A percentile compares a stretch with the other conserved stretches of the same genome.
Evolutionary conservation across 306 rosid species (phyloP).

Genomic region (Pachyrhizus erosus): DNA sequence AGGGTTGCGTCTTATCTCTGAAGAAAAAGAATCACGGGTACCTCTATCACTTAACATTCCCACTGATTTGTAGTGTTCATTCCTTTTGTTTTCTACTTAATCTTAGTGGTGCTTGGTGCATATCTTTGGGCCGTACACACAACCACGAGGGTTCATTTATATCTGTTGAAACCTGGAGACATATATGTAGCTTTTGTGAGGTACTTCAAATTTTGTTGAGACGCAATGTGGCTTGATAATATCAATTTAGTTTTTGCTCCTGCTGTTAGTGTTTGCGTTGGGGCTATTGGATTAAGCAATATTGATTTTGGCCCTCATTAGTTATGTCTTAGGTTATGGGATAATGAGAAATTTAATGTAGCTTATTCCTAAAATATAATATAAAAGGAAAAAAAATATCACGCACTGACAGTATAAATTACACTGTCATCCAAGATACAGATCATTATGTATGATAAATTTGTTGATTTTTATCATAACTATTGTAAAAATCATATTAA

Average conservation of each 20-base stretch:
- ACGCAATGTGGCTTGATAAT: slow-evolving; percentile 14
- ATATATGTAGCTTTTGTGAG: neutral
- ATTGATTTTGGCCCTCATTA: slow-evolving; percentile 14
- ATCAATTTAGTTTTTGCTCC: slow-evolving; percentile 20
- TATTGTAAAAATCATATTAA: too few species aligned
- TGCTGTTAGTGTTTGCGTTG: neutral
- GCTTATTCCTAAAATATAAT: too few species aligned
- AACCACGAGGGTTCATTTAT: too few species aligned
- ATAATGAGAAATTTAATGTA: too few species aligned
- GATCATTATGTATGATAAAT: too few species aligned
- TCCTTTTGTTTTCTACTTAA: neutral
- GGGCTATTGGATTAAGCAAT: neutral
- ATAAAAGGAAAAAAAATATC: too few species aligned
- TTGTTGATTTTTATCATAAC: too few species aligned
- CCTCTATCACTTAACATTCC: slow-evolving; percentile 26
- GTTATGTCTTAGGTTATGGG: neutral
- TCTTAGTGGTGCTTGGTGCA: too few species aligned
- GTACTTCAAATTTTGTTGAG: neutral
- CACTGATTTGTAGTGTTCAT: neutral
- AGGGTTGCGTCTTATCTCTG: slow-evolving; percentile 85
- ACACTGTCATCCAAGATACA: too few species aligned
- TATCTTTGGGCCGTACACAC: too few species aligned
- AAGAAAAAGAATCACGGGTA: slow-evolving; percentile 75
- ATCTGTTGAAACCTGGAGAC: too few species aligned
- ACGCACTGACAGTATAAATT: too few species aligned